Evolutionary conservation across 768 basidiomycete species (phyloP), one percentile per base, ranked within the genome.

Genomic region (Butyriboletus loyo): DNA sequence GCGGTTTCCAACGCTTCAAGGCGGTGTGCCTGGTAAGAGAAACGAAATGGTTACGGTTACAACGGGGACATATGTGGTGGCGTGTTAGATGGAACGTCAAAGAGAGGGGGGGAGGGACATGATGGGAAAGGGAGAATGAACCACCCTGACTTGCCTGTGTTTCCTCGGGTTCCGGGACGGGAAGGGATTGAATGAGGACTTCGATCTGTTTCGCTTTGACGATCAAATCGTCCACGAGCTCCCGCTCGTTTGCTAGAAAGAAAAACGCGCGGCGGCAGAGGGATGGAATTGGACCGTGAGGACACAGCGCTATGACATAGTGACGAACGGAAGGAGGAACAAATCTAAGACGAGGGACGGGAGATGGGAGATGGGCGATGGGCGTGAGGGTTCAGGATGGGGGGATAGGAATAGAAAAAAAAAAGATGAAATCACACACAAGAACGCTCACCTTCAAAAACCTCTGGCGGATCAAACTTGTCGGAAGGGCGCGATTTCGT

Each of bases 151-250:
- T 43, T 14, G 47, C 90, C 77, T 91, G 89, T 21, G 77, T 77
- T 63, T 88, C 86, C 63, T 90, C 89, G 2, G 84, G 77, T 64
- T 92, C 91, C 3, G 87, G 86, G 35, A 81, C 82, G 0, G 91
- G 92, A 14, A 96, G 69, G 0, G 84, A 85, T 45, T 87, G 81
- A 46, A 96, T 89, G 43, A 95, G 79, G 61, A 83, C 86, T 60
- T 95, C 88, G 37, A 96, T 81, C 67, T 94, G 90, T 63, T 95
- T 95, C 14, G 91, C 90, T 62, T 95, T 94, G 35, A 83, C 77
- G 36, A 94, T 79, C 36, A 96, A 75, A 62, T 95, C 92, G 15
- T 79, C 73, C 5, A 92, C 89, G 21, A 95, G 83, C 67, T 95
- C 92, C 57, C 81, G 86, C 67, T 87, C 82, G 72, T 90, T 94